Evolutionary conservation across 306 rosid genomes (phyloP), one percentile per base, ranked within the genome.

Genomic region (Leucaena leucocephala): DNA sequence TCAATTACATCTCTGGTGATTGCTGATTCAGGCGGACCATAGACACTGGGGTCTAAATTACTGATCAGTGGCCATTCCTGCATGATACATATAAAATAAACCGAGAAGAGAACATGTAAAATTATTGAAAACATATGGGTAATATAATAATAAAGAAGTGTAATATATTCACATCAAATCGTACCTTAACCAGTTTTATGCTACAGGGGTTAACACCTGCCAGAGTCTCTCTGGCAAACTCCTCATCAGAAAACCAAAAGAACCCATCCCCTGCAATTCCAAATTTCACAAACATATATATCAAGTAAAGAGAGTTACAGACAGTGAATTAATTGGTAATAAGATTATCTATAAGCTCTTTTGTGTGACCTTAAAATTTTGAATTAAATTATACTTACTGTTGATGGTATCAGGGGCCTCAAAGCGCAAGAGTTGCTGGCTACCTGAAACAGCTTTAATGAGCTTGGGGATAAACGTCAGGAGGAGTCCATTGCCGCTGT

Each of bases 231-330:
- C 90, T 84, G 15, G 87, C 90, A 82, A 87, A 87, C 46, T 90
- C 97, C 40, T 83, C 92, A 74, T 94, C 97, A 45, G 92, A 89
- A 59, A 89, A 76, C 98, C 98, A 90, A 77, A 88, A 92, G 86
- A 92, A 90, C 58, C 78, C 87, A 84, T 94, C 97, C 79, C 91
- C 98, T 94, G 69, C 69, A 78, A 7, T 76, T 73, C 27, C 76
- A 52, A 73, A 69, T 21, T 17, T 44, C 16, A 43, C 54, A 80
- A 22, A 65, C 42, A 79, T 68, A 36, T 27, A n/a, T n/a, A n/a
- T 49, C 49, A 54, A 55, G 21, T n/a, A 39, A 8, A 76, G 80
- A 38, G 71, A 66, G 7, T 17, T 39, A 17, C 5, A 40, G 7
- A n/a, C 9, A n/a, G 59, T n/a, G 22, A 15, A 35, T 44, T 19